A percentile compares a stretch with the other conserved stretches of the same genome.
These are phyloP conservation scores for Bretziella fagacearum DNA, from an alignment of 2,329 filamentous ascomycete genomes.

Conservation along the genomic window DNA sequence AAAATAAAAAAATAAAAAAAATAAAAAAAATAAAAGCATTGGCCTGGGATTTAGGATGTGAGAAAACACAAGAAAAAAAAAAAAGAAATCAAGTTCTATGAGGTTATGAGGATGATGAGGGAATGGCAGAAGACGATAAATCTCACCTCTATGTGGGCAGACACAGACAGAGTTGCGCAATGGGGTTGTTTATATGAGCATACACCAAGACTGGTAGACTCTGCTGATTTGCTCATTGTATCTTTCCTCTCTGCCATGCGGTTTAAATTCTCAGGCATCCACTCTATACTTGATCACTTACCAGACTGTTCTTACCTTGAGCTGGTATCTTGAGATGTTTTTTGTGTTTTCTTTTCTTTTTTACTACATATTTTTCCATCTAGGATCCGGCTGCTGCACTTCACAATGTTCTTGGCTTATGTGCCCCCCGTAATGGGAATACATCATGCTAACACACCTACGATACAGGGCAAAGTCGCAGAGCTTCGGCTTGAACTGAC, in stretches of 20 bases:
- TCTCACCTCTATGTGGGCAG: neutral
- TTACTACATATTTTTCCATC: neutral
- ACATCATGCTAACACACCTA: conserved; percentile 22
- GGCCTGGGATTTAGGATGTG: too few species aligned
- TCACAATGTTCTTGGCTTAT: conserved; percentile 37
- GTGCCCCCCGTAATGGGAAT: conserved; percentile 25
- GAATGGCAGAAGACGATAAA: neutral
- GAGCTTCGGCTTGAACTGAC: conserved; percentile 91
- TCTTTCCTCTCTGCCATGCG: too few species aligned
- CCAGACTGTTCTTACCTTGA: too few species aligned
- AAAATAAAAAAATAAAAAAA: too few species aligned
- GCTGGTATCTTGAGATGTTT: too few species aligned
- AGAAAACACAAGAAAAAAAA: too few species aligned
- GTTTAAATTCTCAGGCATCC: too few species aligned
- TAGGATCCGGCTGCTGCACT: neutral
- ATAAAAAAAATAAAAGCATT: too few species aligned
- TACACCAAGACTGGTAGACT: too few species aligned
- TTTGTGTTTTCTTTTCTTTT: neutral
- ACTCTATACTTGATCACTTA: too few species aligned
- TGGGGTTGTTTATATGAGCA: too few species aligned
- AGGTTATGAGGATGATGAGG: neutral
- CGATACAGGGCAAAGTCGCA: conserved; percentile 87
- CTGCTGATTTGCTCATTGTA: too few species aligned
- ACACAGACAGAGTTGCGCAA: neutral
- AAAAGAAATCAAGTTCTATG: neutral